Base-by-base conservation (phyloP, 306 rosid species). In the Citrullus colocynthis region DNA sequence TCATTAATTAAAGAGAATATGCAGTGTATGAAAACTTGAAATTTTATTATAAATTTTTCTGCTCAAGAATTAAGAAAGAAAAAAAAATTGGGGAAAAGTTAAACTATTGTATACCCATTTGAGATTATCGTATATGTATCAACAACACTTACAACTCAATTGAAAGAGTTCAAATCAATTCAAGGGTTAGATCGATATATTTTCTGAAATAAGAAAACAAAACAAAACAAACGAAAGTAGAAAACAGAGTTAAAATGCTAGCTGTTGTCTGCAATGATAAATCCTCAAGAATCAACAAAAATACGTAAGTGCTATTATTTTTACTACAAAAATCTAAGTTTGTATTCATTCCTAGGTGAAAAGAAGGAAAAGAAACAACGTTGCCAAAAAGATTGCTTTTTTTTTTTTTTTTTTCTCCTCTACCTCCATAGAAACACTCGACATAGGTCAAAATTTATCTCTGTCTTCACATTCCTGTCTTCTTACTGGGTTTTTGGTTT, bases 401-500 rank as follows among this genome's bases (percentile, higher is more conserved):
- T 21, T 45, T 32, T 32, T 32, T 32, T 24, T 32, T 32, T 32
- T 3, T 32, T 32, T 32, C 36, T 32, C 36, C 4, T 32, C 36
- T 69, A 49, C 14, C 41, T 48, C 76, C 76, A 72, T 18, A 18
- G 55, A 14, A 72, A 70, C 42, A 48, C 42, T 72, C 20, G 49
- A 72, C 76, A 72, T 15, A 24, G 59, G 69, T 76, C 79, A 76
- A 76, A 76, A 76, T 5, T 60, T 58, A 44, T 41, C 52, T 17
- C 52, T 17, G 9, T 18, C 79, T 76, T 76, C 76, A 79, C 75
- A 51, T 78, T 70, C 9, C 11, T 64, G 76, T 82, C 81, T 82
- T 78, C 81, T 90, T 88, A 90, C 52, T 88, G 84, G 36, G 84
- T 75, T 86, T 91, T 93, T 13, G 90, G 93, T 83, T 93, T 90